A percentile compares a stretch with the other conserved stretches of the same genome.
Conservation (phyloP, 2,329 filamentous ascomycete species). For the Fusarium hainanense region DNA sequence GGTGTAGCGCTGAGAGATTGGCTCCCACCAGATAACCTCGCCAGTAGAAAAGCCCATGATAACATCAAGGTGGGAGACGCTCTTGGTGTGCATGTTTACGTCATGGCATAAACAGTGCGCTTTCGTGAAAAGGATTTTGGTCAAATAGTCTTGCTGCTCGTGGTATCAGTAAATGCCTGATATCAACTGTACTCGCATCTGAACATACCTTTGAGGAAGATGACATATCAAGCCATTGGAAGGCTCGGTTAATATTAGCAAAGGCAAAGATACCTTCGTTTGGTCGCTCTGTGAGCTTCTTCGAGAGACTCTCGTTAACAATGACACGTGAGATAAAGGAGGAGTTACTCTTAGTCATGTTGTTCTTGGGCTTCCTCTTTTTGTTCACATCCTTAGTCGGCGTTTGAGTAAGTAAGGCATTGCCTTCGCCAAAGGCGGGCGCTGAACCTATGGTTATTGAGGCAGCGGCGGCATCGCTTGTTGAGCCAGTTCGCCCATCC, state of each 20-base stretch:
- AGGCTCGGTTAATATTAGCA: slow-evolving; percentile 93
- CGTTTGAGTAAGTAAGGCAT: slow-evolving; percentile 73
- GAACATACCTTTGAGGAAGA: slow-evolving; percentile 71
- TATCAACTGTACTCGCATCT: not conserved
- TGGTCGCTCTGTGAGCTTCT: slow-evolving; percentile 82
- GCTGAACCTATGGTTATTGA: slow-evolving; percentile 58
- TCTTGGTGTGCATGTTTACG: slow-evolving; percentile 86
- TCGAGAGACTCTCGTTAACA: slow-evolving; percentile 82
- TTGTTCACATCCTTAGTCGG: slow-evolving; percentile 80
- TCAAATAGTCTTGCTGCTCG: slow-evolving; percentile 82
- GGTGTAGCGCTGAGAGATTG: slow-evolving; percentile 94
- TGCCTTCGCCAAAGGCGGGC: slow-evolving; percentile 87
- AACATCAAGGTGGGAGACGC: slow-evolving; percentile 82
- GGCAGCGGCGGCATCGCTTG: slow-evolving; percentile 60
- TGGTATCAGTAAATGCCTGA: slow-evolving; percentile 41
- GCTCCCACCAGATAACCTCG: slow-evolving; percentile 99
- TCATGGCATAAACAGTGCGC: slow-evolving; percentile 96
- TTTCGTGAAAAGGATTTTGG: slow-evolving; percentile 97
- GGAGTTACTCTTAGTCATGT: slow-evolving; percentile 97
- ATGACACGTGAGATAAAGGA: slow-evolving; percentile 98
- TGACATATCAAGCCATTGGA: slow-evolving; percentile 94
- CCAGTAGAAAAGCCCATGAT: slow-evolving; percentile 96
- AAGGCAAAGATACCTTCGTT: slow-evolving; percentile 88
- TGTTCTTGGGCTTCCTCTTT: slow-evolving; percentile 94
- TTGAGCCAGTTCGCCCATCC: slow-evolving; percentile 64